Base-by-base conservation (phyloP, 805 yeast genomes). In the Sugiyamaella smithiae region DNA sequence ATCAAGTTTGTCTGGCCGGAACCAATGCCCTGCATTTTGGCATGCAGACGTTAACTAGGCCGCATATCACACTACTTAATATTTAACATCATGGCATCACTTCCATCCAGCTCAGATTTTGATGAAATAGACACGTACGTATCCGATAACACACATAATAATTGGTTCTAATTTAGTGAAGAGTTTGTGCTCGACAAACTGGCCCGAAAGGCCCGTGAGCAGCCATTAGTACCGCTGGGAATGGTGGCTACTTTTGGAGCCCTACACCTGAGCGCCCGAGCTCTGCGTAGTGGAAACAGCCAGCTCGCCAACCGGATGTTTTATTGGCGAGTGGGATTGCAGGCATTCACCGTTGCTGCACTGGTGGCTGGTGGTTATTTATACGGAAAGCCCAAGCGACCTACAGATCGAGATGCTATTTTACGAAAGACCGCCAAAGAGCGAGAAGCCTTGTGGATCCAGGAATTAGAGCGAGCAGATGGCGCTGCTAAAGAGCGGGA, bases 161-260 rank as follows among this genome's bases (percentile, higher is more conserved):
- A 35, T 35, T 19, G 5, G 20, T 3, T 14, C 22, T 35, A 35
- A 35, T 20, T 7, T 12, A 35, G 54, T 17, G 56, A 53, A 5
- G 58, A 55, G 32, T 20, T 35, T 17, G 25, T 54, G n/a, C 32
- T 35, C 20, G 57, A 55, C 19, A 50, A 48, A 43, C 20, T 67
- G 17, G 31, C 57, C 22, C 57, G 65, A 23, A 67, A 85, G 57
- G 81, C 86, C 52, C 85, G 82, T 62, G 85, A 88, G 66, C 96
- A 90, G 63, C 97, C 97, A 1, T 69, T 86, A 8, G 97, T 90
- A 1, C 97, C 97, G 1, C 48, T 88, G 4, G 97, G 97, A 1
- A 74, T 86, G 12, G 61, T 85, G 3, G 79, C 84, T 41, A 90
- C 97, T 2, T 77, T 85, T 6, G 86, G 82, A 2, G 96, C 97